phyloP scores from a whole-genome alignment of 179 eudicot genomes.

The Spinacia oleracea region DNA sequence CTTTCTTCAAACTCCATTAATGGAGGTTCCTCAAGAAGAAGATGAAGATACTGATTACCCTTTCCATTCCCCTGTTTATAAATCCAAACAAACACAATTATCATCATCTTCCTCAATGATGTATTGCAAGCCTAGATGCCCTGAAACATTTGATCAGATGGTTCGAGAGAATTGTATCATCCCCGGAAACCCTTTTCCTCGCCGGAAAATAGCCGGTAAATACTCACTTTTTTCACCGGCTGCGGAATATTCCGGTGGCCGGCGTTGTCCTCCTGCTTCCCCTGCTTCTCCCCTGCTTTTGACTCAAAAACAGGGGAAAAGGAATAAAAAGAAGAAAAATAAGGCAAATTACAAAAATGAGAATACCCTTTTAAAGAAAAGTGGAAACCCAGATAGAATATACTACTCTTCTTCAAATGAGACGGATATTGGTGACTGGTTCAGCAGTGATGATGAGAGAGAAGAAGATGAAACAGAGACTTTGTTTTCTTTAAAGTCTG shows the following conservation, averaged over 20 bases:
- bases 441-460: conserved; percentile 35
- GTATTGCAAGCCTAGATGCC: conserved; percentile 41
- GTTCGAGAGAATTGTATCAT: conserved; percentile 32
- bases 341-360: neutral
- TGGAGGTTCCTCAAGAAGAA: conserved; percentile 2
- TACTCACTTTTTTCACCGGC: conserved; percentile 26
- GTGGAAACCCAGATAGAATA: conserved; percentile 16
- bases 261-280: conserved; percentile 36
- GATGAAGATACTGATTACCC: conserved; percentile 19
- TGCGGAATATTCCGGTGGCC: conserved; percentile 29
- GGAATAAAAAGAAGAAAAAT: neutral
- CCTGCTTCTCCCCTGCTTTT: conserved; percentile 32
- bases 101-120: conserved; percentile 20
- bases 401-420: conserved; percentile 34
- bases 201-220: conserved; percentile 34
- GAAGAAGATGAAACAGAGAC: conserved; percentile 31
- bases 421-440: conserved; percentile 28
- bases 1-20: conserved; percentile 24
- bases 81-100: conserved; percentile 17
- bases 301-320: conserved; percentile 19
- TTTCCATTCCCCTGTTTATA: conserved; percentile 17
- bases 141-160: conserved; percentile 40
- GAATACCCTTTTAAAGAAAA: conserved; percentile 18
- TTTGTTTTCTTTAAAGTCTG: conserved; percentile 29
- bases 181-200: conserved; percentile 16